Conservation (phyloP, 805 yeast species). For the Nakazawaea sp. region DNA sequence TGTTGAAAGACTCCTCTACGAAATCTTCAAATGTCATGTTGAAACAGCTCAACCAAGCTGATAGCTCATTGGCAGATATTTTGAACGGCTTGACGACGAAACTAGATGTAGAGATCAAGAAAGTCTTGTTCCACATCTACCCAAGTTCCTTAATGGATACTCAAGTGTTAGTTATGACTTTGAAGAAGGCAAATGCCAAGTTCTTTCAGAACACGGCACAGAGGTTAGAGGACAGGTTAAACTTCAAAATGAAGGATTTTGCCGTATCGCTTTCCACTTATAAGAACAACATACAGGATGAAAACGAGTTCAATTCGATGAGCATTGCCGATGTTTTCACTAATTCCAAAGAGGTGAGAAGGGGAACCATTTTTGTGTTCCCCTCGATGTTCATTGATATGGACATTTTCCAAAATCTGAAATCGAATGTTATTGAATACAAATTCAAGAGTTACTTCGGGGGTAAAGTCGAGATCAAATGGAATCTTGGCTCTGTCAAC, state of each 20-base stretch:
- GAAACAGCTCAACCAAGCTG: slow-evolving; percentile 13
- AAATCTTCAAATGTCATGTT: slow-evolving; percentile 10
- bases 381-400: slow-evolving; percentile 72
- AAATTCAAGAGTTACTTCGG: slow-evolving; percentile 69
- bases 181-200: slow-evolving; percentile 48
- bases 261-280: slow-evolving; percentile 60
- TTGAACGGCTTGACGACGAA: slow-evolving; percentile 54
- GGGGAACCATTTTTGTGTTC: slow-evolving; percentile 74
- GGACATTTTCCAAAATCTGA: slow-evolving; percentile 61
- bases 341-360: slow-evolving; percentile 53
- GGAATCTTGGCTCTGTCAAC: slow-evolving; percentile 91
- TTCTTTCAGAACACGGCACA: slow-evolving; percentile 42
- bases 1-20: slow-evolving; percentile 51
- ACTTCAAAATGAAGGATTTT: slow-evolving; percentile 55
- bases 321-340: slow-evolving; percentile 49
- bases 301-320: slow-evolving; percentile 30
- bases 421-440: slow-evolving; percentile 54
- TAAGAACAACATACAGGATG: slow-evolving; percentile 44
- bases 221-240: slow-evolving; percentile 47
- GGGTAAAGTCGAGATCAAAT: slow-evolving; percentile 83
- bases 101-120: slow-evolving; percentile 54
- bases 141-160: slow-evolving; percentile 79
- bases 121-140: slow-evolving; percentile 56
- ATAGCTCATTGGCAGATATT: slow-evolving; percentile 17
- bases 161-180: slow-evolving; percentile 59